phyloP scores from a whole-genome alignment of 1,284 basidiomycete genomes.

The Leucocoprinus gongylophorus region DNA sequence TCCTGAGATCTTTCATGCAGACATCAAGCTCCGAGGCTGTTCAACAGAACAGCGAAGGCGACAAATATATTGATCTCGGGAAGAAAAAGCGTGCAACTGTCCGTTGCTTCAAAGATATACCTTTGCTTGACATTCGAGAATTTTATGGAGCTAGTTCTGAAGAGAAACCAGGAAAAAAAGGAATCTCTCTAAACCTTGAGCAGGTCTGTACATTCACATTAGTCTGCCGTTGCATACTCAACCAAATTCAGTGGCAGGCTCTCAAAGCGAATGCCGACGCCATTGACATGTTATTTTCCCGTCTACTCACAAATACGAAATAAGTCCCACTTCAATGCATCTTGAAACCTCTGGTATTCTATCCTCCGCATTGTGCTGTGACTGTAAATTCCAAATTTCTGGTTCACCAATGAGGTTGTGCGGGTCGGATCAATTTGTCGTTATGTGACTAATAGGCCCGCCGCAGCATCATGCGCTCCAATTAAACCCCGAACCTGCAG shows the following conservation, averaged over 20 bases:
- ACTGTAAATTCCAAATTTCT: no score
- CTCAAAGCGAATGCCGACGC: conserved; percentile 39
- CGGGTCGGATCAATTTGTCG: neutral
- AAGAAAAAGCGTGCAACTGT: conserved; percentile 69
- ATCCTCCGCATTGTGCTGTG: no score
- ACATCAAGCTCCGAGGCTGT: neutral
- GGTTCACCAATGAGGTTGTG: neutral
- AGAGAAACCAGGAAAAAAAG: conserved; percentile 79
- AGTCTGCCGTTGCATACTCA: no score
- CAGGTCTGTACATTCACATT: conserved; percentile 44
- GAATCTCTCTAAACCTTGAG: conserved; percentile 63
- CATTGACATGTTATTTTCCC: conserved; percentile 50
- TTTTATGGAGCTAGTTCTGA: conserved; percentile 51
- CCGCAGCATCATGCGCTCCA: conserved; percentile 63
- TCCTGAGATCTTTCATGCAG: neutral
- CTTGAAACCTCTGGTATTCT: neutral
- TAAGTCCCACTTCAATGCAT: neutral
- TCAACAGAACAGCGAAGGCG: conserved; percentile 36
- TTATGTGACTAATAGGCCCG: conserved; percentile 44
- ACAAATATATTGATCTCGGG: conserved; percentile 60
- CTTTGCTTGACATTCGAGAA: conserved; percentile 73
- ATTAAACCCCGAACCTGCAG: conserved; percentile 48
- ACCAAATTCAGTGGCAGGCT: conserved; percentile 46
- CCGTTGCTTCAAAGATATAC: conserved; percentile 59
- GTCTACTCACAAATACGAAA: conserved; percentile 32